Evolutionary conservation across 345 rosid genomes (phyloP), one percentile per base, ranked within the genome.

Genomic region (Boechera stricta): DNA sequence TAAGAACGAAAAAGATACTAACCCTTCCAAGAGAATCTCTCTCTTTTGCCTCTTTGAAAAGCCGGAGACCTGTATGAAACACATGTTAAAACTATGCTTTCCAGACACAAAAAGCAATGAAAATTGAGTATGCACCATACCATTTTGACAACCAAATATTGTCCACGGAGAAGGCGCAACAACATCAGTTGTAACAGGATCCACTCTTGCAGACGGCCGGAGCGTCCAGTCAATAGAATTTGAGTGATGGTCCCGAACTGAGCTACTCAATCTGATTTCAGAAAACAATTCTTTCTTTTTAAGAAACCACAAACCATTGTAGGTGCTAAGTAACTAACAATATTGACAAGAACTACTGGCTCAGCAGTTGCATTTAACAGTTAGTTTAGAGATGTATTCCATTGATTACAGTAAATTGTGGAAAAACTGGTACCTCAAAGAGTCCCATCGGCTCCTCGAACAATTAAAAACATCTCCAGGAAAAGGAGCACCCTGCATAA

Each of bases 101-200:
- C 28, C 42, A 72, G 33, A 41, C 29, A 51, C 11, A 51, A 15
- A 29, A 77, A 48, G 3, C 18, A 61, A 61, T n/a, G 12, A 53
- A 4, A 67, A 8, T 11, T 15, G 16, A 48, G 42, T 38, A 51
- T 79, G 31, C 38, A 71, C 47, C 71, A 55, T 83, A 86, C 98
- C 96, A 84, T 94, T 91, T 64, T 94, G 98, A 85, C 97, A 91
- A 38, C 96, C 96, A 58, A 94, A 90, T 64, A 94, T 94, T 49
- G 96, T 90, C 98, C 98, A 94, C 7, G 96, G 80, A 54, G 98
- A 94, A 73, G 97, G 98, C 28, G 97, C 96, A 82, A 94, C 76
- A 74, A 91, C 98, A 84, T 94, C 98, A 82, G 87, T 80, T 12
- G 91, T 86, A 62, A 78, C 81, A 66, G 83, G 82, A 72, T 91